These are phyloP conservation scores for Aspergillus piperis DNA, from an alignment of 2,329 filamentous ascomycete genomes.

Conservation along the genomic window DNA sequence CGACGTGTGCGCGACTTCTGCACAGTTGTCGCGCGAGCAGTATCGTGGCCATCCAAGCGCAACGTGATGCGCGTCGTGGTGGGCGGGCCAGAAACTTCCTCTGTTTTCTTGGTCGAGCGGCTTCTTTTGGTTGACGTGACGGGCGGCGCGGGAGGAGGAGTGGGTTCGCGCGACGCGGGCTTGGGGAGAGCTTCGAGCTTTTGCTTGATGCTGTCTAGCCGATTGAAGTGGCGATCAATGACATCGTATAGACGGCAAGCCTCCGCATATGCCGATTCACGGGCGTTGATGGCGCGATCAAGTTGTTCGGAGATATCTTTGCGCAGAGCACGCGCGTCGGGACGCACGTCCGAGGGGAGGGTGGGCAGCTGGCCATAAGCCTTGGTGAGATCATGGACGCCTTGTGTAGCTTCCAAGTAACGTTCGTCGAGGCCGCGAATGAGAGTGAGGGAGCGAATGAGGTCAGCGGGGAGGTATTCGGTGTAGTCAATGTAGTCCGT, in stretches of 20 bases:
- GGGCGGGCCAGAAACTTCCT: constrained; percentile 27
- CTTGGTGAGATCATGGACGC: constrained; percentile 46
- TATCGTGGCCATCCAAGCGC: constrained; percentile 37
- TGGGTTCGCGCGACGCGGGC: constrained; percentile 63
- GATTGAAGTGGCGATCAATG: constrained; percentile 58
- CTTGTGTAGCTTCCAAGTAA: constrained; percentile 44
- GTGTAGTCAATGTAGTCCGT: constrained; percentile 70
- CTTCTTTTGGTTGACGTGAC: constrained; percentile 38
- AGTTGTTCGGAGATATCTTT: constrained; percentile 59
- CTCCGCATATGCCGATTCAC: constrained; percentile 59
- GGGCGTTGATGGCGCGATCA: constrained; percentile 55
- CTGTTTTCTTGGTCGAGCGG: constrained; percentile 42
- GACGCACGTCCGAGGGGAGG: constrained; percentile 50
- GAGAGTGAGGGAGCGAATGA: constrained; percentile 63
- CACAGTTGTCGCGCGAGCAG: constrained; percentile 20
- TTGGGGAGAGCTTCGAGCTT: constrained; percentile 64
- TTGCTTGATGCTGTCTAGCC: constrained; percentile 60
- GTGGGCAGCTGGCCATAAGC: constrained; percentile 53
- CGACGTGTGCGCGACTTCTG: constrained; percentile 43
- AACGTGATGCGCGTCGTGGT: constrained; percentile 45
- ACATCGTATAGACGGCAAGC: constrained; percentile 59
- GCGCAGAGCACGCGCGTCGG: constrained; percentile 56
- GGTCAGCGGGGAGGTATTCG: constrained; percentile 67
- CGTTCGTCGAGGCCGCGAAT: constrained; percentile 55
- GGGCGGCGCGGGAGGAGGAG: constrained; percentile 45